A percentile compares a stretch with the other conserved stretches of the same genome.
Conservation (phyloP, 345 rosid genomes). For the Eucalyptus grandis region DNA sequence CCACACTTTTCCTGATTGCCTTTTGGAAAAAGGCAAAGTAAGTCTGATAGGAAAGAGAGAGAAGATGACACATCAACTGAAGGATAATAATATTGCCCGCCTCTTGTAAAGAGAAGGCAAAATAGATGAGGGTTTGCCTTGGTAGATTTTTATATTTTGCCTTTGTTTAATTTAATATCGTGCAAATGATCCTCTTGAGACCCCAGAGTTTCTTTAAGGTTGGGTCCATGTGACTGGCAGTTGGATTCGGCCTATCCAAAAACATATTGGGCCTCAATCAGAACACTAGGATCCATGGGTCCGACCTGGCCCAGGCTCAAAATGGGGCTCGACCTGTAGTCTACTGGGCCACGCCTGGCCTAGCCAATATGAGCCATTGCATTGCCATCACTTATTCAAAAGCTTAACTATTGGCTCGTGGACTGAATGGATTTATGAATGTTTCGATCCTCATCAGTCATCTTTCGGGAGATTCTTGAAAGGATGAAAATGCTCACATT, state of each 20-base stretch:
- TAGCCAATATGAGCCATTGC: too few species aligned
- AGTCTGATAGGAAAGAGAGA: too few species aligned
- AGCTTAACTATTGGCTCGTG: too few species aligned
- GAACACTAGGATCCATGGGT: too few species aligned
- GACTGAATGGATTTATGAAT: background rate
- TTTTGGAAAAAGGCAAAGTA: too few species aligned
- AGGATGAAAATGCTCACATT: background rate
- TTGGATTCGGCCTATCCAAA: background rate
- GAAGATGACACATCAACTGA: too few species aligned
- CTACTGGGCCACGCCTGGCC: too few species aligned
- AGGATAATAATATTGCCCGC: background rate
- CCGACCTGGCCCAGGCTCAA: too few species aligned
- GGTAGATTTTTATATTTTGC: background rate
- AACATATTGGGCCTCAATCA: background rate
- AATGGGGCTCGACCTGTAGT: too few species aligned
- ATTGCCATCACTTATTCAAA: too few species aligned
- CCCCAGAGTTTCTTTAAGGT: background rate
- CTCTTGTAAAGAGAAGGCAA: background rate
- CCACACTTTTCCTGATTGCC: too few species aligned
- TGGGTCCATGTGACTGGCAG: background rate
- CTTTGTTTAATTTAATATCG: background rate
- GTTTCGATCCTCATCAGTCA: background rate
- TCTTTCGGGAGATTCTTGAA: accelerated
- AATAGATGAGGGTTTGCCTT: background rate
- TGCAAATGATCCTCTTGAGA: background rate